phyloP scores from a whole-genome alignment of 2,329 filamentous ascomycete genomes.

The Westerdykella ornata region DNA sequence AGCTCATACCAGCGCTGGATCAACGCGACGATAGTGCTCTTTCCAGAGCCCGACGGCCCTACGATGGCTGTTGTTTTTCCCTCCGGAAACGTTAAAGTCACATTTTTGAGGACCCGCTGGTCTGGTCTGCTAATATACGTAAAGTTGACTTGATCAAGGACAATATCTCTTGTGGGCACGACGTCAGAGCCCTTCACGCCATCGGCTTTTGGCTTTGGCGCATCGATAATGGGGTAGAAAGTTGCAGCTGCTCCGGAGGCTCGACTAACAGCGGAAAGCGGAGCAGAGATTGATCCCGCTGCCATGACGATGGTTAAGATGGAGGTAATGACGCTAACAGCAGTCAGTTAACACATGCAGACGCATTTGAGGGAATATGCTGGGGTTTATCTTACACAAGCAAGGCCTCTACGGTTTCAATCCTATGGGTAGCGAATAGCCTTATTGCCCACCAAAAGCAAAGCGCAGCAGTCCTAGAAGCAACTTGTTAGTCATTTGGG shows the following conservation, averaged over 20 bases:
- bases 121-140: constrained; percentile 54
- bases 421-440: constrained; percentile 11
- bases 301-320: constrained; percentile 18
- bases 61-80: constrained; percentile 92
- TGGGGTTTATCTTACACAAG: constrained; percentile 11
- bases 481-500: not conserved
- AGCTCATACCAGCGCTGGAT: constrained; percentile 80
- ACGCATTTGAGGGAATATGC: not conserved
- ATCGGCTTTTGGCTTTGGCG: constrained; percentile 9
- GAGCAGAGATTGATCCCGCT: constrained; percentile 12
- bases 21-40: constrained; percentile 84
- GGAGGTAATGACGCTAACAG: constrained; percentile 18
- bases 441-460: constrained; percentile 25
- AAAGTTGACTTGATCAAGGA: constrained; percentile 17
- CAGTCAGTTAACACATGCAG: constrained; percentile 1
- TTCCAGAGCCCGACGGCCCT: constrained; percentile 85
- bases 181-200: constrained; percentile 12
- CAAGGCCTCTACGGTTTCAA: constrained; percentile 13
- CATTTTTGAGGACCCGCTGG: constrained; percentile 75
- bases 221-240: constrained; percentile 23
- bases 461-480: constrained; percentile 16
- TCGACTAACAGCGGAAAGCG: constrained; percentile 12
- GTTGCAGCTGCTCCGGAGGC: constrained; percentile 16
- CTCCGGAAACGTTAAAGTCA: constrained; percentile 69
- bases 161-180: constrained; percentile 18